Evolutionary conservation across 352 stramenopile genomes (phyloP), one percentile per base, ranked within the genome.

Genomic region (Globisporangium mamillatum): DNA sequence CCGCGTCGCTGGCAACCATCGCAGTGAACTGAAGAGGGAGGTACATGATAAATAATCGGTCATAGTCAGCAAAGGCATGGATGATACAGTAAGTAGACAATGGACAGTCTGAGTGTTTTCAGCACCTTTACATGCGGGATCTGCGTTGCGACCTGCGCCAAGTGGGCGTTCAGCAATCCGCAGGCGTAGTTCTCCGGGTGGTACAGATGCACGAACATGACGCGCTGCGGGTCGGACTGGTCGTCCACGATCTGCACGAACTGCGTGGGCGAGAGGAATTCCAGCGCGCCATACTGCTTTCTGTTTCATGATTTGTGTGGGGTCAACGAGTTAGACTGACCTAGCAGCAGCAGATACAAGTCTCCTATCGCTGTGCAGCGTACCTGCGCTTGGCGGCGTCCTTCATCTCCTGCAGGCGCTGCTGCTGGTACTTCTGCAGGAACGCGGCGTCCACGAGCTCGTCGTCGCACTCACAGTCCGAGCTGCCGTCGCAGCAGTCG

Each of bases 181-280:
- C 88, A 95, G n/a, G 82, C 70, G 60, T 93, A 90, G 73, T 82
- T 95, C 27, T 91, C 84, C 0, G 78, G 67, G 46, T 91, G 75
- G 53, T 85, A 92, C 5, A 94, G 73, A 57, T 94, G 86, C 34
- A 94, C 75, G 24, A 91, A 55, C 63, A 78, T 71, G 16, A 69
- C 65, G 41, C 67, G 55, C 48, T 75, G 64, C 48, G 71, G 53
- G 25, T 67, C 56, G 4, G 66, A 52, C 44, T 22, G 32, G 18
- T 64, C 59, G 55, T 84, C 74, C 1, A 72, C 74, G 48, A 92
- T 65, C 27, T 78, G 58, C 53, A 95, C 77, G 58, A 91, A 95
- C 34, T 79, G 62, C 29, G 74, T 71, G 0, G 88, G 82, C 1
- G 78, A 77, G 56, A 92, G 75, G 65, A 78, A 84, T 60, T 89